These are phyloP conservation scores for Botrytis porri DNA, from an alignment of 2,329 filamentous ascomycete species.

Conservation along the genomic window DNA sequence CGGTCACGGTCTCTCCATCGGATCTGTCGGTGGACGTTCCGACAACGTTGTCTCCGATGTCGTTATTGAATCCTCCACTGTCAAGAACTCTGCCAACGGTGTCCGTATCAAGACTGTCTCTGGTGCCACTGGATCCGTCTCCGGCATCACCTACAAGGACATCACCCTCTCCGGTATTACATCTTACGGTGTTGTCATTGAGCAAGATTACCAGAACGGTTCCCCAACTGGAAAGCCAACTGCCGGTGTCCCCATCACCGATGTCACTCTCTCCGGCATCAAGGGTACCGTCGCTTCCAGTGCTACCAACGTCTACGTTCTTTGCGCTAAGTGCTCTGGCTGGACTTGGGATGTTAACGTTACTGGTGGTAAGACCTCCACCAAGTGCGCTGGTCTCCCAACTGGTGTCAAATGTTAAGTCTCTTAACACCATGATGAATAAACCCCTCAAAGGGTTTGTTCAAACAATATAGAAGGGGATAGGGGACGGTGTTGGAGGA, in stretches of 20 bases:
- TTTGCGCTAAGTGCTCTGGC: conserved; percentile 51
- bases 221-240: conserved; percentile 32
- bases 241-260: conserved; percentile 51
- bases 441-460: background rate
- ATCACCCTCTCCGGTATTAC: conserved; percentile 51
- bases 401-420: conserved; percentile 30
- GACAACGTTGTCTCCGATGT: conserved; percentile 55
- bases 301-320: conserved; percentile 49
- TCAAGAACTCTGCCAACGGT: conserved; percentile 53
- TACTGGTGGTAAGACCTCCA: conserved; percentile 50
- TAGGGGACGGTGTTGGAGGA: background rate
- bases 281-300: conserved; percentile 41
- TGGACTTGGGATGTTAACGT: conserved; percentile 53
- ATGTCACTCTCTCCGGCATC: conserved; percentile 45
- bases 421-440: background rate
- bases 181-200: conserved; percentile 48
- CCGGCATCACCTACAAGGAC: conserved; percentile 50
- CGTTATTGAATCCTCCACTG: conserved; percentile 47
- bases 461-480: background rate
- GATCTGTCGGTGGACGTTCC: conserved; percentile 54
- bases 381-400: conserved; percentile 42
- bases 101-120: conserved; percentile 41
- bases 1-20: conserved; percentile 52
- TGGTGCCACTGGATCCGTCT: conserved; percentile 42
- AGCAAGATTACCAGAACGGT: conserved; percentile 51